Evolutionary conservation across 495 filamentous ascomycete species (phyloP).

Genomic region (Viridothelium virens): DNA sequence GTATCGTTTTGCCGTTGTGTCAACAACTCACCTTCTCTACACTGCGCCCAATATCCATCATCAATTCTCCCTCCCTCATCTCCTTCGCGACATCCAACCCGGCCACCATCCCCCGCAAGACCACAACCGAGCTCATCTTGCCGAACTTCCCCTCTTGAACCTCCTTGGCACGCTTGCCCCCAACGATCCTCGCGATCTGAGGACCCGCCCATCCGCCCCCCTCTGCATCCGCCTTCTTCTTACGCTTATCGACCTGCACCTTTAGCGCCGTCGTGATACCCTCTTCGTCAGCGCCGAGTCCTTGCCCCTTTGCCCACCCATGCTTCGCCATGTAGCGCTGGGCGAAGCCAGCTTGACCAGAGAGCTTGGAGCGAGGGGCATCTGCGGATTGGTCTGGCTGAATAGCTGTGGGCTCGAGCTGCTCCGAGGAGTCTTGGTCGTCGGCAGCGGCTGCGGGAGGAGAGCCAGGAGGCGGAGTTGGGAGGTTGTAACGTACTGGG

Average conservation of each 20-base stretch:
- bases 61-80: conserved; percentile 58
- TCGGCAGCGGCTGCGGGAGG: conserved; percentile 43
- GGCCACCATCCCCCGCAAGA: conserved; percentile 72
- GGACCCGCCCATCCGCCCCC: conserved; percentile 68
- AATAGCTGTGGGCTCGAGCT: conserved; percentile 35
- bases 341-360: conserved; percentile 78
- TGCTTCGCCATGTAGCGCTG: conserved; percentile 82
- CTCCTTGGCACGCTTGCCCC: conserved; percentile 48
- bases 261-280: conserved; percentile 78
- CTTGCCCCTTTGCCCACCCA: conserved; percentile 82
- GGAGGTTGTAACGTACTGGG: conserved; percentile 73
- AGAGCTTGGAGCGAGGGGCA: conserved; percentile 54
- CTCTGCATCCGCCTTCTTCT: conserved; percentile 66
- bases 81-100: conserved; percentile 68
- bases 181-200: conserved; percentile 73
- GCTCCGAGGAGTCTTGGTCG: conserved; percentile 39
- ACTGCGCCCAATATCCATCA: conserved; percentile 92
- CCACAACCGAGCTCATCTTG: conserved; percentile 67
- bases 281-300: conserved; percentile 68
- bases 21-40: conserved; percentile 43
- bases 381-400: conserved; percentile 40
- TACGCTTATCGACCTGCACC: conserved; percentile 72
- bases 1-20: too few relatives aligned
- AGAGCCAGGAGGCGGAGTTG: conserved; percentile 50
- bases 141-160: conserved; percentile 58